Evolutionary conservation across 2,329 filamentous ascomycete species (phyloP).

Genomic region (Beauveria rudraprayagi): DNA sequence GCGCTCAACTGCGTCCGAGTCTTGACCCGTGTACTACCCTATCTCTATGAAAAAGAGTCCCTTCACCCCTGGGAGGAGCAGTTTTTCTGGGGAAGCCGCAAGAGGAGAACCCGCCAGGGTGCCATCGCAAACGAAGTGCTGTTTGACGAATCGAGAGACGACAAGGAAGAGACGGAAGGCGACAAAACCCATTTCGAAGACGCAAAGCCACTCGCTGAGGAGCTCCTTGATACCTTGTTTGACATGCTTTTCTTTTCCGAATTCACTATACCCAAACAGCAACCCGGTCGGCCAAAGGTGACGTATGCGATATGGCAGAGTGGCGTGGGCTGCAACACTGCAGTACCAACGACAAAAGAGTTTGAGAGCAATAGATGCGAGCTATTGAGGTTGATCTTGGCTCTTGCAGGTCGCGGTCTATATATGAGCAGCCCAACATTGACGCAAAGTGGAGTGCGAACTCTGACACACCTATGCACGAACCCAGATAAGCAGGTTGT

Average conservation of each 20-base stretch:
- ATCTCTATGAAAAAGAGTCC: conserved; percentile 81
- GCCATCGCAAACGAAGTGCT: conserved; percentile 66
- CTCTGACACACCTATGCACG: conserved; percentile 82
- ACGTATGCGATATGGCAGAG: conserved; percentile 97
- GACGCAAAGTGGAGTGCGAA: conserved; percentile 72
- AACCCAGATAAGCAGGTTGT: conserved; percentile 87
- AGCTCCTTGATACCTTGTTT: conserved; percentile 81
- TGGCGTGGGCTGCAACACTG: conserved; percentile 88
- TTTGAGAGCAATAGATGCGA: conserved; percentile 90
- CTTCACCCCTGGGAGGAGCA: conserved; percentile 79
- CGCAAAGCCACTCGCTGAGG: conserved; percentile 80
- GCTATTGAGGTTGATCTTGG: conserved; percentile 76
- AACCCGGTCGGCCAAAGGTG: conserved; percentile 67
- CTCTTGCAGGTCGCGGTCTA: conserved; percentile 83
- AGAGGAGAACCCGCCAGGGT: conserved; percentile 61
- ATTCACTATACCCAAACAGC: conserved; percentile 71
- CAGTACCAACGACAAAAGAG: conserved; percentile 81
- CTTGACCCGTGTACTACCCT: conserved; percentile 82
- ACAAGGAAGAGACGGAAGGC: conserved; percentile 37
- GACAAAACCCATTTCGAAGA: conserved; percentile 64
- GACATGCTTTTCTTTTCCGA: conserved; percentile 89
- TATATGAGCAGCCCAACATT: conserved; percentile 76
- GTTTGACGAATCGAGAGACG: conserved; percentile 66
- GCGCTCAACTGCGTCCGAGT: conserved; percentile 94
- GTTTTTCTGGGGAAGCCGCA: conserved; percentile 81